These are phyloP conservation scores for Asterionellopsis glacialis DNA, from an alignment of 108 stramenopile species.

Conservation along the genomic window DNA sequence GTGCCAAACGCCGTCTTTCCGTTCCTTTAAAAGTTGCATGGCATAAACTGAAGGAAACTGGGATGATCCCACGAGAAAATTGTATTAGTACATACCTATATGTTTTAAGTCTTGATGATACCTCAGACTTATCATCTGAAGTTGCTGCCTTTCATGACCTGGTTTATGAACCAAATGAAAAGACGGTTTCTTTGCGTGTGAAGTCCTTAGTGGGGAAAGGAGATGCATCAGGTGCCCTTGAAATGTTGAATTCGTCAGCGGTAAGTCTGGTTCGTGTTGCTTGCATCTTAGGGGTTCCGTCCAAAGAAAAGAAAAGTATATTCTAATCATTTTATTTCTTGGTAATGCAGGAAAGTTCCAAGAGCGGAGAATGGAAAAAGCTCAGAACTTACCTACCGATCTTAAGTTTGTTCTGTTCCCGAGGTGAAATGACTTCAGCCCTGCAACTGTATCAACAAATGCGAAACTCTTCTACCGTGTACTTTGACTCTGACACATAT, in stretches of 20 bases:
- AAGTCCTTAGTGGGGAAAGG: conserved; percentile 53
- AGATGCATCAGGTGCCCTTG: conserved; percentile 65
- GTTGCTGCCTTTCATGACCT: conserved; percentile 67
- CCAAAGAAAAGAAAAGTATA: neutral
- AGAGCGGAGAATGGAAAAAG: conserved; percentile 20
- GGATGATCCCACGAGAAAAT: conserved; percentile 31
- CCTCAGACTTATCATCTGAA: neutral
- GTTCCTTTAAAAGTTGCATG: conserved; percentile 36
- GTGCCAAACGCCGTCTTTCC: conserved; percentile 29
- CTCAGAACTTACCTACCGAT: conserved; percentile 79
- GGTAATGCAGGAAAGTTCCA: conserved; percentile 16
- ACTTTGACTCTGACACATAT: conserved; percentile 69
- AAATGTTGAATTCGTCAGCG: conserved; percentile 49
- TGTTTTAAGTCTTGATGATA: conserved; percentile 19
- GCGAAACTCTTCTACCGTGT: conserved; percentile 39
- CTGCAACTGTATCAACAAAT: conserved; percentile 62
- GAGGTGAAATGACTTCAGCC: conserved; percentile 49
- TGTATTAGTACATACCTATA: conserved; percentile 52
- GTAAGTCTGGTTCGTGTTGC: conserved; percentile 13
- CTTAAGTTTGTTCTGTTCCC: conserved; percentile 54
- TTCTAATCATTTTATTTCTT: neutral
- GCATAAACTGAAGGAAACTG: conserved; percentile 47
- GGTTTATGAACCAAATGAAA: conserved; percentile 68
- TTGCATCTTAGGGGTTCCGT: neutral
- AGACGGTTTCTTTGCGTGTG: conserved; percentile 60